Evolutionary conservation across 2,329 filamentous ascomycete species (phyloP), one percentile per base, ranked within the genome.

Genomic region (Beauveria caledonica): DNA sequence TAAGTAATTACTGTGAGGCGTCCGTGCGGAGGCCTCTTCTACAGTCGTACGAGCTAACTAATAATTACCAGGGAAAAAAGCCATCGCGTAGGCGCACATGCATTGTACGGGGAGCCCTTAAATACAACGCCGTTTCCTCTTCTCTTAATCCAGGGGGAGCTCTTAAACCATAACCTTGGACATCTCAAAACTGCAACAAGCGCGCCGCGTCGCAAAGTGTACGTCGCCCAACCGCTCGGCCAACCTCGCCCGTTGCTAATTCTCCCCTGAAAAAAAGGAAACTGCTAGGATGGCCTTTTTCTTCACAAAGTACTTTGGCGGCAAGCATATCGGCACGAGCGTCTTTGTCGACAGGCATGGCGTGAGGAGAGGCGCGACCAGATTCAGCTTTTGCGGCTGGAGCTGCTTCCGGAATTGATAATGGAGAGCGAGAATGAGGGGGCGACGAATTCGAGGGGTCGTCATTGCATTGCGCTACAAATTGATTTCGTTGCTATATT

Each of bases 261-360:
- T 3, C 5, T 23, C 11, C n/a, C n/a, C n/a, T n/a, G n/a, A n/a
- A n/a, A n/a, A n/a, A 39, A 15, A 55, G 33, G 40, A 49, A 36
- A 13, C 1, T 3, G 44, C 29, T 9, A 46, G 25, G 11, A 81
- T 81, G 78, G 77, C 74, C 61, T 69, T 82, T 60, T 78, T 77
- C 69, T 80, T 76, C 66, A 70, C 70, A 58, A 80, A 78, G 65
- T 68, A 70, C 54, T 58, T 82, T 63, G 80, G 80, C 63, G 74
- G 75, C 57, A 74, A 75, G 39, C 78, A 78, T 65, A 76, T 81
- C 64, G 80, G 80, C 63, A 81, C 80, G 39, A 80, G 71, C 66
- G 70, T 82, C 58, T 71, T 73, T 39, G 77, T 76, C 21, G 73
- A 77, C 67, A 73, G 72, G 11, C 70, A 78, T 63, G 80, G 79